Conservation (phyloP, 768 basidiomycete genomes). For the Hericium erinaceus region DNA sequence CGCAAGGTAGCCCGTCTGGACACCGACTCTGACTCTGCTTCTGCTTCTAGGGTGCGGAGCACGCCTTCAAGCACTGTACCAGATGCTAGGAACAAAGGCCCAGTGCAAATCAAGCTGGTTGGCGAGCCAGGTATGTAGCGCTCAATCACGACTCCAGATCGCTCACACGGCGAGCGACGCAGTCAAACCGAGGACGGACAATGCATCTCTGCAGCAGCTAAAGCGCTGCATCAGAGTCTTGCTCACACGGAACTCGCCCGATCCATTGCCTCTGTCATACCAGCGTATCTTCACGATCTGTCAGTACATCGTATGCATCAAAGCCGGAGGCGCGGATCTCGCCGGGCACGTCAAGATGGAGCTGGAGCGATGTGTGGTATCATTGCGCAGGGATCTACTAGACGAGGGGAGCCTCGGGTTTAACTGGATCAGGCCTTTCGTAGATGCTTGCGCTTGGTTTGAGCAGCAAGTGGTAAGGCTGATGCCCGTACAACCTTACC, state of each 20-base stretch:
- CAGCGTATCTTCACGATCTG: conserved; percentile 52
- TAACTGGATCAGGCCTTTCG: conserved; percentile 52
- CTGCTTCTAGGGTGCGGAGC: conserved; percentile 43
- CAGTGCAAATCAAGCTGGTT: conserved; percentile 39
- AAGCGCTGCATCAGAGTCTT: conserved; percentile 27
- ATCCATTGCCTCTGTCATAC: conserved; percentile 37
- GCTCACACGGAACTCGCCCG: conserved; percentile 23
- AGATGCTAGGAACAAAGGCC: conserved; percentile 19
- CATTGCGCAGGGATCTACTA: conserved; percentile 31
- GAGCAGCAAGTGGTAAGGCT: conserved; percentile 36
- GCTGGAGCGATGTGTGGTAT: conserved; percentile 44
- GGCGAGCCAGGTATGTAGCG: conserved; percentile 25
- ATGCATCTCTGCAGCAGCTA: conserved; percentile 21
- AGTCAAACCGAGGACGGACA: conserved; percentile 11
- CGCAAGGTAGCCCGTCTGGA: conserved; percentile 62
- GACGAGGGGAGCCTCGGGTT: conserved; percentile 23
- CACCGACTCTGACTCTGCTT: conserved; percentile 57
- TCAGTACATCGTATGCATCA: conserved; percentile 42
- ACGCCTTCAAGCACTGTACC: conserved; percentile 5
- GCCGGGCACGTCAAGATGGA: conserved; percentile 51
- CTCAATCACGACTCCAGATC: too few species aligned
- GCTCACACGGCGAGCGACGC: neutral
- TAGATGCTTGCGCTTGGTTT: conserved; percentile 51
- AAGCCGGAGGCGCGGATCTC: conserved; percentile 45
- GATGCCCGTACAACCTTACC: too few species aligned